Conservation (phyloP, 495 filamentous ascomycete genomes). For the Penicillium mononematosum region DNA sequence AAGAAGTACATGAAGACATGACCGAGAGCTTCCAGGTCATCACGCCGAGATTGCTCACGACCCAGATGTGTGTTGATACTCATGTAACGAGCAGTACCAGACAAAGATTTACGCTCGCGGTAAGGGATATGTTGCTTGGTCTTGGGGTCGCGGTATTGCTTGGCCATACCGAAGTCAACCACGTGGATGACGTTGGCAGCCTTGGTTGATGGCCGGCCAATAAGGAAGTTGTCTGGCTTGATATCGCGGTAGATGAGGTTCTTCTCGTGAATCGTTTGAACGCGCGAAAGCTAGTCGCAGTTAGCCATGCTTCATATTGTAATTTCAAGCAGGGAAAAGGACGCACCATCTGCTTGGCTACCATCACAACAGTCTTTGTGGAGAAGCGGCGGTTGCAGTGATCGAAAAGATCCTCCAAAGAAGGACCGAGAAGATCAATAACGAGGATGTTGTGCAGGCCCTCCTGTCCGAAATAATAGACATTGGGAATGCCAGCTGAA, state of each 20-base stretch:
- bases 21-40: constrained; percentile 93
- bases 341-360: constrained; percentile 97
- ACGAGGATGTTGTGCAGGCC: constrained; percentile 99
- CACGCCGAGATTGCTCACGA: constrained; percentile 91
- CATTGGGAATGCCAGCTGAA: constrained; percentile 95
- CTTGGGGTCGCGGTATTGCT: constrained; percentile 98
- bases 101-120: constrained; percentile 94
- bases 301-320: constrained; percentile 19
- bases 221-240: constrained; percentile 99
- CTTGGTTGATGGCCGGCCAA: constrained; percentile 90
- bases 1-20: constrained; percentile 99
- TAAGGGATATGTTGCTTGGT: constrained; percentile 99
- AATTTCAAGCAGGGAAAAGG: constrained; percentile 1
- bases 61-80: constrained; percentile 99
- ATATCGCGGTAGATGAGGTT: constrained; percentile 99
- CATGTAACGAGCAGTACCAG: constrained; percentile 98
- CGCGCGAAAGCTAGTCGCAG: constrained; percentile 72
- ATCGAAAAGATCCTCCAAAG: constrained; percentile 96
- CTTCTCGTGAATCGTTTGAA: constrained; percentile 99
- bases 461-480: constrained; percentile 99
- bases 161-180: constrained; percentile 99
- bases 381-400: constrained; percentile 95
- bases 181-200: constrained; percentile 97
- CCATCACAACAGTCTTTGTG: constrained; percentile 98
- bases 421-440: constrained; percentile 95